phyloP scores from a whole-genome alignment of 495 filamentous ascomycete species.

The Penicillium pancosmium region DNA sequence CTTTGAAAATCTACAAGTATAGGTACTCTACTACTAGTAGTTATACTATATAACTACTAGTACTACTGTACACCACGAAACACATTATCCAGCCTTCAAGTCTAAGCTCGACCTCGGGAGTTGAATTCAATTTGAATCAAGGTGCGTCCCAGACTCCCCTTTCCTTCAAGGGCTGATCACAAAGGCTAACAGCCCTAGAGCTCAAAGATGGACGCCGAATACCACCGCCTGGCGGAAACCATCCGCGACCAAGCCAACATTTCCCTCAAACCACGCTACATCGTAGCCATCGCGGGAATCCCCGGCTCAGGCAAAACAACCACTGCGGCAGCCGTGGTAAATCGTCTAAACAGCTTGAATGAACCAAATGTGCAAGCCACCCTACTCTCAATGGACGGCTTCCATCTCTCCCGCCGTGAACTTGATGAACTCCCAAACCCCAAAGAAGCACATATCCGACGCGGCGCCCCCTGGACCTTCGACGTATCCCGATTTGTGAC shows the following conservation, averaged over 20 bases:
- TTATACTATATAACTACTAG: too few species aligned
- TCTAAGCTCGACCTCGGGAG: too few species aligned
- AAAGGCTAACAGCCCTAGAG: neutral
- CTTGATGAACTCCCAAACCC: conserved; percentile 41
- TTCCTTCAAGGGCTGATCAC: neutral
- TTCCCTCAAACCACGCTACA: conserved; percentile 26
- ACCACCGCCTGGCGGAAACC: conserved; percentile 23
- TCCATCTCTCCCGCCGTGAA: conserved; percentile 39
- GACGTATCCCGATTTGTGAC: conserved; percentile 34
- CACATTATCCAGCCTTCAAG: too few species aligned
- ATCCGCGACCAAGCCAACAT: conserved; percentile 26
- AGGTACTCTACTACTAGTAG: too few species aligned
- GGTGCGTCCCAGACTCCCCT: neutral
- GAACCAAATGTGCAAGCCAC: conserved; percentile 22
- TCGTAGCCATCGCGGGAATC: conserved; percentile 48
- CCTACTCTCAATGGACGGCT: conserved; percentile 46
- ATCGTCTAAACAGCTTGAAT: conserved; percentile 28
- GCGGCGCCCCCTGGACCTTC: conserved; percentile 49
- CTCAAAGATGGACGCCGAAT: conserved; percentile 32
- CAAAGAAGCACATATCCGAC: conserved; percentile 39
- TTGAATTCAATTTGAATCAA: neutral
- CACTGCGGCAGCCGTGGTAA: conserved; percentile 38
- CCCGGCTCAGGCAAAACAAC: conserved; percentile 55
- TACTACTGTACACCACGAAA: too few species aligned
- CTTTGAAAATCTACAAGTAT: too few species aligned